Conservation (phyloP, 306 rosid genomes). For the Cicer chorassanicum region DNA sequence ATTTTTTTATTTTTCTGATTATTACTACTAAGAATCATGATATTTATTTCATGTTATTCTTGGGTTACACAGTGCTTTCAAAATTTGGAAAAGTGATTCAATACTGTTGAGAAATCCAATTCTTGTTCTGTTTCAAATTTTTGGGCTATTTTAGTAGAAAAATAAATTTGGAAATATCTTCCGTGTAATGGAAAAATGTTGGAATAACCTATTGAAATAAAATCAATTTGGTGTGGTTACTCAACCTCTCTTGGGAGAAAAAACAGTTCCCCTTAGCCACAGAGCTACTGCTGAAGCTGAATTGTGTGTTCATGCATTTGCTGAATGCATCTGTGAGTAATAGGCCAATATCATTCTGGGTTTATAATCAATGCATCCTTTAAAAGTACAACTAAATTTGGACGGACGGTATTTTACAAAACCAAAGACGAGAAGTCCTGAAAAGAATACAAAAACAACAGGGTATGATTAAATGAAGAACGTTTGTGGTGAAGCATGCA, state of each 20-base stretch:
- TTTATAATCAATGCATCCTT: neutral
- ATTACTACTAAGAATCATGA: conserved; percentile 19
- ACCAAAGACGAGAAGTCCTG: conserved; percentile 7
- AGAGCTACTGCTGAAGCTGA: neutral
- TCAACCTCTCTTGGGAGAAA: neutral
- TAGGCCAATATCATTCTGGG: conserved; percentile 11
- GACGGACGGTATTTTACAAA: neutral
- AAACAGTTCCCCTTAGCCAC: neutral
- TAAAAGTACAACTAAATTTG: neutral
- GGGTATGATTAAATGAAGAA: conserved; percentile 6
- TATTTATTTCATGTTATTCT: conserved; percentile 30
- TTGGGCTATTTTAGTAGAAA: conserved; percentile 11
- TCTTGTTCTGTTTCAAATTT: conserved; percentile 3
- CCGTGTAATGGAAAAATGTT: conserved; percentile 3
- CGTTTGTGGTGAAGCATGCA: conserved; percentile 1
- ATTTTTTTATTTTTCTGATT: conserved; percentile 19
- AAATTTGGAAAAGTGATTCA: conserved; percentile 20
- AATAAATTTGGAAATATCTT: conserved; percentile 19
- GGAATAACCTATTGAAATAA: conserved; percentile 19
- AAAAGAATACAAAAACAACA: conserved; percentile 5
- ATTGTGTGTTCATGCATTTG: neutral
- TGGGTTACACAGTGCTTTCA: neutral
- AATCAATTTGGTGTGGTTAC: neutral
- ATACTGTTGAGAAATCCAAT: conserved; percentile 9
- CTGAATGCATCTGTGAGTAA: neutral